These are phyloP conservation scores for Ganoderma multipileum DNA, from an alignment of 1,284 basidiomycete species.

Conservation along the genomic window DNA sequence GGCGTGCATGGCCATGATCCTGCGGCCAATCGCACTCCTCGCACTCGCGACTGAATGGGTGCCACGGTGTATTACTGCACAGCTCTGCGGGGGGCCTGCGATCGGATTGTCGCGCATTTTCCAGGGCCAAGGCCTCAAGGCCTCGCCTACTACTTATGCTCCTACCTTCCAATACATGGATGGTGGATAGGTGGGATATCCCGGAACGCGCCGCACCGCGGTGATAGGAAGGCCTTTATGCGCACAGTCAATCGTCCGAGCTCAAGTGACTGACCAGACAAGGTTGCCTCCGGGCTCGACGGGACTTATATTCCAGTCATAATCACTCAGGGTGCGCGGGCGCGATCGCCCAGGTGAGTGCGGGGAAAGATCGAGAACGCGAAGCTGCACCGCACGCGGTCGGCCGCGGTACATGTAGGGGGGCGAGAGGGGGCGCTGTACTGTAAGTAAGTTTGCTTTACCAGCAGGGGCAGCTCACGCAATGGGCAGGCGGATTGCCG, in stretches of 20 bases:
- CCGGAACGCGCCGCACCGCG: not conserved
- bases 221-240: not conserved
- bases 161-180: no score
- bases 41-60: not conserved
- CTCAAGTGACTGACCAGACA: not conserved
- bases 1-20: no score
- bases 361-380: not conserved
- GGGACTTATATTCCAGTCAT: not conserved
- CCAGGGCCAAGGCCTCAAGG: not conserved
- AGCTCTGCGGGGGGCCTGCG: not conserved
- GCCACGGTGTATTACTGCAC: not conserved
- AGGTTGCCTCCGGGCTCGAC: not conserved
- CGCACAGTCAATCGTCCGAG: not conserved
- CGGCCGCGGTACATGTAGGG: not conserved
- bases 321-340: not conserved
- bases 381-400: not conserved
- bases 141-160: not conserved
- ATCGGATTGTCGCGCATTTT: slow-evolving; percentile 9
- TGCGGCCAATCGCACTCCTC: not conserved
- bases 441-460: not conserved
- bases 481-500: not conserved
- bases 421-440: not conserved
- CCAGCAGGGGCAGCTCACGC: no score
- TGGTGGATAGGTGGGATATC: not conserved
- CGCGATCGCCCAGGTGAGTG: not conserved